Percentiles rank a stretch among this genome's conserved stretches.
Evolutionary conservation across 805 yeast genomes (phyloP).

Genomic region (Candida chilensis): DNA sequence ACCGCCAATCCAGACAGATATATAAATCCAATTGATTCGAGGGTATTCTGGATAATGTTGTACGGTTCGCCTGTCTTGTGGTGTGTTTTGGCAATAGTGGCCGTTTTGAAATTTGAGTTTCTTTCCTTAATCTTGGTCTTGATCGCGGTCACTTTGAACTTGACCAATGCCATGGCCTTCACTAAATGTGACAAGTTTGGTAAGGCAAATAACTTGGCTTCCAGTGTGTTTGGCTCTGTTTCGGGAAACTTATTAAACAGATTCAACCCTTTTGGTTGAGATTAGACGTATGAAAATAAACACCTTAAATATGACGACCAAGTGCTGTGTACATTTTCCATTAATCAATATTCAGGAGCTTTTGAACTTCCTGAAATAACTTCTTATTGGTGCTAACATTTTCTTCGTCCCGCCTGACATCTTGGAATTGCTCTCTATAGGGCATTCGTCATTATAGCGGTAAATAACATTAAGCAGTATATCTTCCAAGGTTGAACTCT

Average conservation of each 20-base stretch:
- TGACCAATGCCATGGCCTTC: conserved; percentile 84
- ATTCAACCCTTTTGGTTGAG: conserved; percentile 29
- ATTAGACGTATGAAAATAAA: too few species aligned
- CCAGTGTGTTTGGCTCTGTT: conserved; percentile 44
- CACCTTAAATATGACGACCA: too few species aligned
- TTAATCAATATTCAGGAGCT: too few species aligned
- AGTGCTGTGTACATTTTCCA: too few species aligned
- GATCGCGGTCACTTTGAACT: conserved; percentile 63
- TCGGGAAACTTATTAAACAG: conserved; percentile 36
- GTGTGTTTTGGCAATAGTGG: conserved; percentile 66
- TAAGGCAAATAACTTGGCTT: conserved; percentile 64
- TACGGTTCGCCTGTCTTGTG: conserved; percentile 73
- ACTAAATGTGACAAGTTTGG: conserved; percentile 91
- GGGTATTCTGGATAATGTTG: conserved; percentile 75
- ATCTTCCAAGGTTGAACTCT: too few species aligned
- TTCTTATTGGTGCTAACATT: too few species aligned
- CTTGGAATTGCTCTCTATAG: too few species aligned
- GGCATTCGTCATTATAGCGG: too few species aligned
- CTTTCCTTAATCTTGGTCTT: conserved; percentile 52
- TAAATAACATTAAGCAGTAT: too few species aligned
- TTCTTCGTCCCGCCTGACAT: too few species aligned
- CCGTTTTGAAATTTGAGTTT: conserved; percentile 70
- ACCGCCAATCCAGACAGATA: conserved; percentile 63
- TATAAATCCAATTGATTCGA: conserved; percentile 88
- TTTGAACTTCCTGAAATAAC: too few species aligned